Base-by-base conservation (phyloP, 768 basidiomycete genomes). In the Pulveroboletus sp. region DNA sequence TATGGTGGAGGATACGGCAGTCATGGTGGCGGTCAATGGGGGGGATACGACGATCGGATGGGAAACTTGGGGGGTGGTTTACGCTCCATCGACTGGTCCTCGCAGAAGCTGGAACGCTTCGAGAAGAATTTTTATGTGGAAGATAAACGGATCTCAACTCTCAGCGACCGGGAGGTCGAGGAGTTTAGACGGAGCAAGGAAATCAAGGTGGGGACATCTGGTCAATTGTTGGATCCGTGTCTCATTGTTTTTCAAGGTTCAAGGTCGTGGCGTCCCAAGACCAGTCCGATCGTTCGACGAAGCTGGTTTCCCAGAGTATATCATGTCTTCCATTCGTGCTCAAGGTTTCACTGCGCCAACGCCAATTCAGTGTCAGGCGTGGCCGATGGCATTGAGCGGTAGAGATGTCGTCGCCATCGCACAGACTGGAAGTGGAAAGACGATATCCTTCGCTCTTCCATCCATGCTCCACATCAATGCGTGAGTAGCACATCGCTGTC, bases 401-500 rank as follows among this genome's bases (percentile, higher is more conserved):
- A 80, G 92, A 53, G 95, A 99, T 70, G 79, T 97, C 32, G 89
- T 95, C 38, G 96, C 95, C 47, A 92, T 99, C 60, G 94, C 96
- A 31, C 94, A 97, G 70, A 99, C 96, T 9, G 96, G 96, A 49
- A 94, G 91, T 69, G 96, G 96, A 49, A 99, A 99, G 76, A 99
- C 96, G 7, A 97, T 99, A 49, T 83, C 94, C 10, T 99, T 99
- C 67, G 95, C 96, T 47, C 84, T 99, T 38, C 96, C 96, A 34
- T 95, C 96, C 43, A 99, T 98, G 95, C 78, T 99, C 29, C 96
- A 99, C 72, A 99, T 99, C 75, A 99, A 98, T 80, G 96, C 96
- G 89, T 92, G 63, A 57, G 89, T 76, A 20, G 20, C n/a, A 16
- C 7, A 10, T 45, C 30, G 19, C 10, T 29, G 5, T 2, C 16